These are phyloP conservation scores for Hyphodiscus sp. DNA, from an alignment of 2,329 filamentous ascomycete species.

Conservation along the genomic window DNA sequence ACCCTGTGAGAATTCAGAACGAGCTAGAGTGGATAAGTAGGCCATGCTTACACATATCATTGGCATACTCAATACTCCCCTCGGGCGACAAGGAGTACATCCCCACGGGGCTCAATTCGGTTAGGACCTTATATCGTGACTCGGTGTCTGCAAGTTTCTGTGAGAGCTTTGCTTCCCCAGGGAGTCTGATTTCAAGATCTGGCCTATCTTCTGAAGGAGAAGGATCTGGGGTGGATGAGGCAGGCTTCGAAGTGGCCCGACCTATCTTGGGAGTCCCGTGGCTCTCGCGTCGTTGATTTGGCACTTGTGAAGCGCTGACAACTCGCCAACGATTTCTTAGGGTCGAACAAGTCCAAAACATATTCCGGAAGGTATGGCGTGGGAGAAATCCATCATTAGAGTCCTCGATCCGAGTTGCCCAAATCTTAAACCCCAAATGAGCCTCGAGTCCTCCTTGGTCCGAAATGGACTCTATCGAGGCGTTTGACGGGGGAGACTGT, in stretches of 20 bases:
- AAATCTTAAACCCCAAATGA: conserved; percentile 54
- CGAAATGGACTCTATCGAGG: neutral
- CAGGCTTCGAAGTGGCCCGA: conserved; percentile 10
- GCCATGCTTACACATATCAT: conserved; percentile 47
- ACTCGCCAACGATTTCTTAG: conserved; percentile 25
- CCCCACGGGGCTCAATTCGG: conserved; percentile 73
- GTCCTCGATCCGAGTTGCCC: conserved; percentile 50
- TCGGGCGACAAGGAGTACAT: conserved; percentile 58
- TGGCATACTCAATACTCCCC: conserved; percentile 59
- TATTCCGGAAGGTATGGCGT: conserved; percentile 53
- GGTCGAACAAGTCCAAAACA: conserved; percentile 65
- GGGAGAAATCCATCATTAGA: conserved; percentile 35
- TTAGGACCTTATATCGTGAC: conserved; percentile 73
- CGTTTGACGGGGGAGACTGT: neutral
- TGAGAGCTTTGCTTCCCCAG: conserved; percentile 10
- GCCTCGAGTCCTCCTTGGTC: conserved; percentile 1
- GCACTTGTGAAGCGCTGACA: conserved; percentile 36
- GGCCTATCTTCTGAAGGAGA: neutral
- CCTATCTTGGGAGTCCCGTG: conserved; percentile 12
- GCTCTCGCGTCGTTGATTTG: conserved; percentile 15
- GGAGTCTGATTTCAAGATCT: neutral
- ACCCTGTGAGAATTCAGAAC: conserved; percentile 28
- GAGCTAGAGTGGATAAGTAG: neutral
- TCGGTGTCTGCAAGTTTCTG: conserved; percentile 49
- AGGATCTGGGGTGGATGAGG: neutral